Evolutionary conservation across 805 yeast genomes (phyloP).

Genomic region (Lachancea nothofagi): DNA sequence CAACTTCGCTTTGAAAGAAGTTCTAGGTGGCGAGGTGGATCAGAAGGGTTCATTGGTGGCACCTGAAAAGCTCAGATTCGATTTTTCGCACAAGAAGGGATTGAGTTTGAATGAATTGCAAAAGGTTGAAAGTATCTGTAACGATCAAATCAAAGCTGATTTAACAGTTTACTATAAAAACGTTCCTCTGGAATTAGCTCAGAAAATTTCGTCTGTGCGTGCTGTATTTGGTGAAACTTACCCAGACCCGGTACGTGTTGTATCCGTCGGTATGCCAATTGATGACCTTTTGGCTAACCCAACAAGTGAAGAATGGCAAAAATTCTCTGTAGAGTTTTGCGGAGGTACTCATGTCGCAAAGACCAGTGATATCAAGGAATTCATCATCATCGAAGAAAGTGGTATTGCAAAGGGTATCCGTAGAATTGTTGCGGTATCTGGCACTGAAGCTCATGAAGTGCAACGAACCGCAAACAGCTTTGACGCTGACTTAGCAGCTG

Average conservation of each 20-base stretch:
- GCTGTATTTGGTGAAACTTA: constrained; percentile 99
- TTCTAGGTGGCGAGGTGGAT: constrained; percentile 81
- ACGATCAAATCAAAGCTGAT: constrained; percentile 65
- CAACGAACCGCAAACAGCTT: constrained; percentile 79
- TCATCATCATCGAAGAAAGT: constrained; percentile 85
- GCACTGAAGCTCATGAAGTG: constrained; percentile 82
- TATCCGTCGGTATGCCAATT: constrained; percentile 88
- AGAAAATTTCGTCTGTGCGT: constrained; percentile 75
- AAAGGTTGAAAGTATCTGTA: constrained; percentile 69
- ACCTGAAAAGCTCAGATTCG: constrained; percentile 92
- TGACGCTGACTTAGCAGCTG: constrained; percentile 51
- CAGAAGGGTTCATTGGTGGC: constrained; percentile 97
- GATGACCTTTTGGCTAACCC: constrained; percentile 75
- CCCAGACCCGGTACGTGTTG: constrained; percentile 98
- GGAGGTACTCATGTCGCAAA: constrained; percentile 97
- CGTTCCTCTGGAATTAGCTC: constrained; percentile 69
- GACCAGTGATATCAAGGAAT: constrained; percentile 89
- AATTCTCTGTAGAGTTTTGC: constrained; percentile 87
- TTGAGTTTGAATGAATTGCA: constrained; percentile 64
- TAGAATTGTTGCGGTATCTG: constrained; percentile 96
- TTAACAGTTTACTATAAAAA: constrained; percentile 75
- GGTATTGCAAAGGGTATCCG: constrained; percentile 99
- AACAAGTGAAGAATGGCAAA: constrained; percentile 64
- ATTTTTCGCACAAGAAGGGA: constrained; percentile 89
- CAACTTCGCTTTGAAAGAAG: constrained; percentile 81